A percentile compares a stretch with the other conserved stretches of the same genome.
phyloP scores from a whole-genome alignment of 192 early-diverging fungal species.

The Kappamyces sp. region DNA sequence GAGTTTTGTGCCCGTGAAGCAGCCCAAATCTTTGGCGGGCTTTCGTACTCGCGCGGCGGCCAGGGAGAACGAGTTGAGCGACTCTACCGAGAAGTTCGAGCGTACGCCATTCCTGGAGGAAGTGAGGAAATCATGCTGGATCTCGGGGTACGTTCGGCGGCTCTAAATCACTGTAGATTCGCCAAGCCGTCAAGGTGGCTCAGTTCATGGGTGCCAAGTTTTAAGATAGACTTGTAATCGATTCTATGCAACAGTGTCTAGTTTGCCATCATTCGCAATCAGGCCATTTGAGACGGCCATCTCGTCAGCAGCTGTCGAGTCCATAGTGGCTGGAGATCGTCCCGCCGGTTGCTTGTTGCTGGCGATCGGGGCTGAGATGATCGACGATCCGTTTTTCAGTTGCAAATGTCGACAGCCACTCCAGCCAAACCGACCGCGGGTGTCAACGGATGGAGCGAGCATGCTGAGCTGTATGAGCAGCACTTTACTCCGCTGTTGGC shows the following conservation, averaged over 20 bases:
- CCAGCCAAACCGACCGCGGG: too few relatives aligned
- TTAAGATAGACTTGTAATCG: slow-evolving; percentile 9
- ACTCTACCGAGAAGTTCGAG: slow-evolving; percentile 78
- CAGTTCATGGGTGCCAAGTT: slow-evolving; percentile 60
- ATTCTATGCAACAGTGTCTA: not conserved
- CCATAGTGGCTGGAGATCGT: too few relatives aligned
- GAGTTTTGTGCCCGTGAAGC: slow-evolving; percentile 86
- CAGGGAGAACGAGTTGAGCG: slow-evolving; percentile 66
- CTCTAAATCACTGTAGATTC: slow-evolving; percentile 23
- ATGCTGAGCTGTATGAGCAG: too few relatives aligned
- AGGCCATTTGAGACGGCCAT: too few relatives aligned
- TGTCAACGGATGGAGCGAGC: too few relatives aligned
- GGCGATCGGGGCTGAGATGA: too few relatives aligned
- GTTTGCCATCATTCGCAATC: too few relatives aligned
- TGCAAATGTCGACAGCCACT: too few relatives aligned
- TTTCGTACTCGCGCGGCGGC: slow-evolving; percentile 72
- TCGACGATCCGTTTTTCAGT: too few relatives aligned
- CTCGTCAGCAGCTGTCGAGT: too few relatives aligned
- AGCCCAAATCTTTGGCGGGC: slow-evolving; percentile 84
- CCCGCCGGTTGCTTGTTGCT: too few relatives aligned
- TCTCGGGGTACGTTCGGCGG: slow-evolving; percentile 37
- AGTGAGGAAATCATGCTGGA: slow-evolving; percentile 89
- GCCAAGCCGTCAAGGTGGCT: slow-evolving; percentile 74
- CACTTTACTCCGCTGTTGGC: too few relatives aligned
- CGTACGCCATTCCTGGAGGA: slow-evolving; percentile 79